Conservation (phyloP, 495 filamentous ascomycete genomes). For the Xylaria cubensis region DNA sequence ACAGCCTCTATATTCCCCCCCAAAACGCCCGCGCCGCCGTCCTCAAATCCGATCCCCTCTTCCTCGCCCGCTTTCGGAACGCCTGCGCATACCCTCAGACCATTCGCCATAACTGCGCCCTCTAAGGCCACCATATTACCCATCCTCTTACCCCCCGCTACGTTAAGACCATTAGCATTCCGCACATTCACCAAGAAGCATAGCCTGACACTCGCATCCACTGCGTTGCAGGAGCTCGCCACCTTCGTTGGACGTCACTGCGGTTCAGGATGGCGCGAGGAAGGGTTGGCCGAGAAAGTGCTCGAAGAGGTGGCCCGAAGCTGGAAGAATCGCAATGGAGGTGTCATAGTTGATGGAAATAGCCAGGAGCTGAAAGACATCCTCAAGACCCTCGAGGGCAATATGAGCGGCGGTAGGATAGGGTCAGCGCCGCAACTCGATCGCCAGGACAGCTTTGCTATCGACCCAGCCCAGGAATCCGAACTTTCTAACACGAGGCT, state of each 20-base stretch:
- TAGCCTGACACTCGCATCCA: conserved; percentile 89
- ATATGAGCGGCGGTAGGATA: conserved; percentile 82
- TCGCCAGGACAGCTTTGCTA: conserved; percentile 64
- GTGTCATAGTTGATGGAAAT: conserved; percentile 86
- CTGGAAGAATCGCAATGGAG: conserved; percentile 85
- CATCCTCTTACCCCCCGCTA: conserved; percentile 84
- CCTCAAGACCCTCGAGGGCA: conserved; percentile 78
- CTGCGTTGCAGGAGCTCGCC: conserved; percentile 82
- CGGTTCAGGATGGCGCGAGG: conserved; percentile 94
- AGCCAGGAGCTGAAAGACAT: conserved; percentile 80
- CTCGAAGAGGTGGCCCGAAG: conserved; percentile 87
- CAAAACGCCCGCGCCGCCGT: conserved; percentile 40
- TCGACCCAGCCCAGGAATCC: conserved; percentile 47
- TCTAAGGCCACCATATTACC: conserved; percentile 80
- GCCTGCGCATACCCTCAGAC: conserved; percentile 73
- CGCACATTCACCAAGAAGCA: conserved; percentile 98
- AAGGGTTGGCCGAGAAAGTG: conserved; percentile 88
- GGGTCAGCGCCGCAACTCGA: conserved; percentile 54
- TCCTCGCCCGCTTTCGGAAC: conserved; percentile 91
- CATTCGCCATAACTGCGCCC: conserved; percentile 57
- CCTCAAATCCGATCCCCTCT: conserved; percentile 71
- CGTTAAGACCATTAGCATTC: conserved; percentile 89
- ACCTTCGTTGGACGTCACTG: conserved; percentile 91
- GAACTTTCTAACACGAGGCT: conserved; percentile 50
- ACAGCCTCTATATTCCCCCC: conserved; percentile 49